These are phyloP conservation scores for Neoboletus brunneissimus DNA, from an alignment of 768 basidiomycete species.

Conservation along the genomic window DNA sequence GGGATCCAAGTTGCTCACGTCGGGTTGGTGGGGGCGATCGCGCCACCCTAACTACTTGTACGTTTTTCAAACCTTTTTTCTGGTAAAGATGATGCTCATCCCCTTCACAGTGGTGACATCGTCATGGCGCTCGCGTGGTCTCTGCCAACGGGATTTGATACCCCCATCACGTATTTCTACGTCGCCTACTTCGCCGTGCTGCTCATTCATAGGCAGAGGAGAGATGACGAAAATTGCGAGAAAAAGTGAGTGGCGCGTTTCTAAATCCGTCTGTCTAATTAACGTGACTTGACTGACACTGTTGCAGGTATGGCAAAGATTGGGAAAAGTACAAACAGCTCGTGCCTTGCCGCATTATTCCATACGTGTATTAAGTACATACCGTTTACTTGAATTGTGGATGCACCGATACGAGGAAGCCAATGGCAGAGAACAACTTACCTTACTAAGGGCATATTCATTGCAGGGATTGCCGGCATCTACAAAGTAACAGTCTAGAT, in stretches of 20 bases:
- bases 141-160: slow-evolving; percentile 85
- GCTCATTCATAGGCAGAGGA: slow-evolving; percentile 82
- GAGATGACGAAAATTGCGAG: slow-evolving; percentile 90
- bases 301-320: slow-evolving; percentile 80
- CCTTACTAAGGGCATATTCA: too few species aligned
- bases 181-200: slow-evolving; percentile 84
- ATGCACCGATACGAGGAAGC: neutral
- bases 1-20: slow-evolving; percentile 88
- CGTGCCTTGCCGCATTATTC: slow-evolving; percentile 84
- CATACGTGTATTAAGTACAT: slow-evolving; percentile 63
- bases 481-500: too few species aligned
- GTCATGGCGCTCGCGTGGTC: slow-evolving; percentile 93
- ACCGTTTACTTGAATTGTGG: neutral
- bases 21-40: slow-evolving; percentile 96
- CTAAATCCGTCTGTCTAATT: neutral
- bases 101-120: slow-evolving; percentile 63
- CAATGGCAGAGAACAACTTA: neutral
- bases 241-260: slow-evolving; percentile 64
- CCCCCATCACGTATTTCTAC: slow-evolving; percentile 96
- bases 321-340: slow-evolving; percentile 89
- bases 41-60: slow-evolving; percentile 92
- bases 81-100: neutral
- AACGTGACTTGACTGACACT: neutral
- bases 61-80: slow-evolving; percentile 19
- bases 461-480: too few species aligned